phyloP scores from a whole-genome alignment of 257 asterid genomes.

The Pogostemon cablin region DNA sequence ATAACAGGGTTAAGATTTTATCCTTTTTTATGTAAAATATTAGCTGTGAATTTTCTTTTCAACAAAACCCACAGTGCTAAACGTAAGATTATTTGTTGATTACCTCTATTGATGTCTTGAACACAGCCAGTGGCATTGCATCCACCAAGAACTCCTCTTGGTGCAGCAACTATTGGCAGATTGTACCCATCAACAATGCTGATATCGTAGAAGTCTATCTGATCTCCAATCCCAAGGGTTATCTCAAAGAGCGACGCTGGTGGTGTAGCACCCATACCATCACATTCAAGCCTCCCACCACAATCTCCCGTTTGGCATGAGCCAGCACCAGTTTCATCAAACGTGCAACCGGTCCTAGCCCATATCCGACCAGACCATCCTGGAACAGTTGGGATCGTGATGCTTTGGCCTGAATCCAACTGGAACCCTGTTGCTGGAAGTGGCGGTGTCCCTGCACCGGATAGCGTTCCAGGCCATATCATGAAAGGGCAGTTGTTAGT shows the following conservation, averaged over 20 bases:
- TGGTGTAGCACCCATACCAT: slow-evolving; percentile 74
- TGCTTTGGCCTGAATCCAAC: slow-evolving; percentile 59
- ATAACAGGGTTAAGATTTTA: background rate
- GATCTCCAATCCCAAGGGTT: slow-evolving; percentile 69
- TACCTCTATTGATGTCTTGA: slow-evolving; percentile 74
- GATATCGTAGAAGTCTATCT: slow-evolving; percentile 69
- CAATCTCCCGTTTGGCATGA: slow-evolving; percentile 84
- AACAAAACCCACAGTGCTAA: background rate
- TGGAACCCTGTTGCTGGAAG: slow-evolving; percentile 77
- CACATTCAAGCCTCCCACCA: slow-evolving; percentile 74
- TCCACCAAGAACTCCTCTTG: slow-evolving; percentile 50
- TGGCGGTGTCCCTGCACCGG: slow-evolving; percentile 72
- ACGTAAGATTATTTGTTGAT: slow-evolving; percentile 3
- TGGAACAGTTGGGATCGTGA: slow-evolving; percentile 48
- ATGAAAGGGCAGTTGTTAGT: slow-evolving; percentile 68
- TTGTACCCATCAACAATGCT: slow-evolving; percentile 87
- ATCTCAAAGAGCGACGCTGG: slow-evolving; percentile 84
- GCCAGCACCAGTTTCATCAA: slow-evolving; percentile 64
- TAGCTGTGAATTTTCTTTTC: background rate
- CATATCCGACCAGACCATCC: slow-evolving; percentile 91
- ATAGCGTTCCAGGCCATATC: slow-evolving; percentile 85
- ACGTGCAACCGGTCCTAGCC: slow-evolving; percentile 87
- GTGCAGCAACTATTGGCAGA: slow-evolving; percentile 62
- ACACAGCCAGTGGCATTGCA: slow-evolving; percentile 81
- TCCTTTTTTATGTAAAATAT: background rate